Percentiles rank a stretch among this genome's conserved stretches.
These are phyloP conservation scores for Neocatenulostroma microsporum DNA, from an alignment of 2,329 filamentous ascomycete genomes.

Conservation along the genomic window DNA sequence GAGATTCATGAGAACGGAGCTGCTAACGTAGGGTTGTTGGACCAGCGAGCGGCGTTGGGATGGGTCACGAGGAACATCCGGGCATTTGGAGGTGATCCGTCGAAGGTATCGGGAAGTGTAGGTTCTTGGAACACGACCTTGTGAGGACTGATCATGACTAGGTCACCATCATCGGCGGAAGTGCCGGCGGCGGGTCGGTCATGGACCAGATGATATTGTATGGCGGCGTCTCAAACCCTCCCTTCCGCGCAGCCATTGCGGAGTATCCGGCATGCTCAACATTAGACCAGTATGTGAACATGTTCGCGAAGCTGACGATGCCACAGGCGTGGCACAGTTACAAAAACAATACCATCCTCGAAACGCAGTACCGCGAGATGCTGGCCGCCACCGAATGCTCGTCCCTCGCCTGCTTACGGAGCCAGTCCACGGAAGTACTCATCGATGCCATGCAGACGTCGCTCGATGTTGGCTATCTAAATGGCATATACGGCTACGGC, in stretches of 20 bases:
- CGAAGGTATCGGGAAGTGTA: conserved; percentile 1
- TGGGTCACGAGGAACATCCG: conserved; percentile 55
- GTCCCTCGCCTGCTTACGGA: conserved; percentile 23
- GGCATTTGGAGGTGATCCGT: conserved; percentile 51
- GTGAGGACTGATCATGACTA: conserved; percentile 23
- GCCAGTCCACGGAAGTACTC: conserved; percentile 9
- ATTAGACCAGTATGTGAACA: no score
- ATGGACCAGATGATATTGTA: conserved; percentile 31
- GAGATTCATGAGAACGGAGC: conserved; percentile 34
- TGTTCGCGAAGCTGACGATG: no score
- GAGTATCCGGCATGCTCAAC: conserved; percentile 16
- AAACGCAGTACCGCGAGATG: conserved; percentile 25
- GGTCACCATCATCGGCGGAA: conserved; percentile 43
- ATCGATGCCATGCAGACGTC: conserved; percentile 18
- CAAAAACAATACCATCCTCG: conserved; percentile 23
- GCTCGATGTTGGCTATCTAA: conserved; percentile 16
- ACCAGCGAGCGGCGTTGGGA: conserved; percentile 51
- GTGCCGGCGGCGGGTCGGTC: conserved; percentile 19
- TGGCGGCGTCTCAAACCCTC: conserved; percentile 29
- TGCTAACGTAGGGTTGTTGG: conserved; percentile 56
- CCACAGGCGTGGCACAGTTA: conserved; percentile 12
- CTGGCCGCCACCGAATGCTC: conserved; percentile 26
- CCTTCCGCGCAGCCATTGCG: conserved; percentile 36
- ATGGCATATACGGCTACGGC: conserved; percentile 27
- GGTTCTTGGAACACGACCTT: conserved; percentile 15